A percentile compares a stretch with the other conserved stretches of the same genome.
Conservation (phyloP, 192 early-diverging fungal genomes). For the Coemansia sp. region DNA sequence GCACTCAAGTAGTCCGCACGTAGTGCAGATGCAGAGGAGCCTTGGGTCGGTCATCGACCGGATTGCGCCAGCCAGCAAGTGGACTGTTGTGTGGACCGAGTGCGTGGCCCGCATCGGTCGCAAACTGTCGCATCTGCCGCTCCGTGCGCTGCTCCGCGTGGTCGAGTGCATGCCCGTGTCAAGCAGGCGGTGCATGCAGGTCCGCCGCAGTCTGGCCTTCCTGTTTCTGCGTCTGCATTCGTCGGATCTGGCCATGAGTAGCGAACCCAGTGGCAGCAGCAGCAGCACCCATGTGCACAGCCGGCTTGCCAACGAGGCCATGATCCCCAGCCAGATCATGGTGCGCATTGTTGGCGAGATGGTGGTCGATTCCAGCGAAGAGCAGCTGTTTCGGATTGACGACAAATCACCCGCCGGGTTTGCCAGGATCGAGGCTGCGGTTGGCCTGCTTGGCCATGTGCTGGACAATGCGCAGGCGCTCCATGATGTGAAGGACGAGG, state of each 20-base stretch:
- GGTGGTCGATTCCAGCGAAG: constrained; percentile 17
- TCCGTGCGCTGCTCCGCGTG: constrained; percentile 15
- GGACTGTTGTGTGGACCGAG: constrained; percentile 29
- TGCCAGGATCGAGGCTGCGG: constrained; percentile 24
- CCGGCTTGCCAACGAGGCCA: constrained; percentile 12
- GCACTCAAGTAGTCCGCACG: constrained; percentile 10
- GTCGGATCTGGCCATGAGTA: not conserved
- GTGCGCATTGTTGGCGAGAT: constrained; percentile 41
- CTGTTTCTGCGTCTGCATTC: constrained; percentile 23
- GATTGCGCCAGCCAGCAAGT: constrained; percentile 28
- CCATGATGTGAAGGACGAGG: constrained; percentile 20
- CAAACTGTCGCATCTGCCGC: constrained; percentile 2
- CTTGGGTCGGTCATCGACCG: constrained; percentile 16
- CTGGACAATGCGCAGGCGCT: constrained; percentile 30
- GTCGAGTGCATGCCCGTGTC: constrained; percentile 24
- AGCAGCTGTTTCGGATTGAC: constrained; percentile 20
- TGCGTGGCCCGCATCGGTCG: constrained; percentile 16
- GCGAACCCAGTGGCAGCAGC: not conserved
- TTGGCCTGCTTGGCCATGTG: constrained; percentile 38
- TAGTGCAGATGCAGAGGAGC: constrained; percentile 21
- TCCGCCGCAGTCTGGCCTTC: constrained; percentile 33
- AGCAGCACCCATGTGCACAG: too few species aligned
- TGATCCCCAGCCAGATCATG: constrained; percentile 30
- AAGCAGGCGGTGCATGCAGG: constrained; percentile 36
- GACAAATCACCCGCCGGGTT: constrained; percentile 11